Evolutionary conservation across 768 basidiomycete genomes (phyloP).

Genomic region (Lactarius hatsudake): DNA sequence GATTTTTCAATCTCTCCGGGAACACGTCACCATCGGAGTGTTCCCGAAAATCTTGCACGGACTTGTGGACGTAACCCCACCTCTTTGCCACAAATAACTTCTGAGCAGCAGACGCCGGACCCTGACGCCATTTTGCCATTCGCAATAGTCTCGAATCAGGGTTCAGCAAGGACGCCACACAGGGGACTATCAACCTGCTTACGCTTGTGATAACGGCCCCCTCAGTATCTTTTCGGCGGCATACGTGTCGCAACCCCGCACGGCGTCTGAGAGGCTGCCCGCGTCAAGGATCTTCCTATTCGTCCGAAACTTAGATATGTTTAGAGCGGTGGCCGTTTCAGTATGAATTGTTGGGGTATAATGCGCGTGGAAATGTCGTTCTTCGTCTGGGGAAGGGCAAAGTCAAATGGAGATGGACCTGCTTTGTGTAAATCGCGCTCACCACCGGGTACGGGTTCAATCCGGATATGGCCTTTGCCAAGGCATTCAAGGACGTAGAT

Average conservation of each 20-base stretch:
- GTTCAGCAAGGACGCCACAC: constrained; percentile 13
- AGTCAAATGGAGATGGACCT: background rate
- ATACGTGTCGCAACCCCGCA: constrained; percentile 71
- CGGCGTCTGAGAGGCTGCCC: constrained; percentile 51
- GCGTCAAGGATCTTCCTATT: constrained; percentile 48
- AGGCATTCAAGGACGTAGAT: constrained; percentile 73
- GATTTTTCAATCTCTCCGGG: constrained; percentile 36
- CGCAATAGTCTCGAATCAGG: constrained; percentile 49
- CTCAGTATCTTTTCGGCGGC: constrained; percentile 52
- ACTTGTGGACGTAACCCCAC: constrained; percentile 36
- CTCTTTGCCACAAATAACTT: constrained; percentile 54
- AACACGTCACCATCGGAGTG: constrained; percentile 28
- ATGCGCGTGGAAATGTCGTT: constrained; percentile 45
- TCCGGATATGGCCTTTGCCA: constrained; percentile 64
- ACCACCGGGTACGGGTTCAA: constrained; percentile 42
- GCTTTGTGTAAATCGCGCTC: background rate
- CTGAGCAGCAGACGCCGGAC: constrained; percentile 61
- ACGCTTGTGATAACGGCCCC: constrained; percentile 52
- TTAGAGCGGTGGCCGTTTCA: constrained; percentile 19
- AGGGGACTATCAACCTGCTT: constrained; percentile 23
- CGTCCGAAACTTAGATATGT: constrained; percentile 21
- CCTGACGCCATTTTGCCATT: constrained; percentile 62
- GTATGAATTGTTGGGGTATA: constrained; percentile 48
- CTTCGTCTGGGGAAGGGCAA: constrained; percentile 21
- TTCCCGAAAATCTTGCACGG: constrained; percentile 30